Base-by-base conservation (phyloP, 202 grass and related monocot genomes). In the Brachypodium distachyon region DNA sequence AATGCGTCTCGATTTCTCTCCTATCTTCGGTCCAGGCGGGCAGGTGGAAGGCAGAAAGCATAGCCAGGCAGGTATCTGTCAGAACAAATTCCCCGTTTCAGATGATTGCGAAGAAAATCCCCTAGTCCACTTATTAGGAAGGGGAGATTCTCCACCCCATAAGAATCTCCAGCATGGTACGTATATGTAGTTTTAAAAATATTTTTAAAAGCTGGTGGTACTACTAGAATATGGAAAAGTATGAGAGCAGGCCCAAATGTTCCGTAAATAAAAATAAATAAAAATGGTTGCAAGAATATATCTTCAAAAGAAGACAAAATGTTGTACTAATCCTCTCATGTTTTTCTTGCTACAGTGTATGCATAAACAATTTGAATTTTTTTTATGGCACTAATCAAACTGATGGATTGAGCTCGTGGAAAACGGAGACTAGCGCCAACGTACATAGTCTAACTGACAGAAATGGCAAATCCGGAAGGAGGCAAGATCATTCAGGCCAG, bases 41-140 rank as follows among this genome's bases (percentile, higher is more conserved):
- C 65, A 82, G 57, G 50, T 72, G 84, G 28, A 78, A 48, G 64
- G 46, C 38, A 71, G 31, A 82, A 71, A 82, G 56, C 22, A 77
- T 12, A 22, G 25, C 66, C 66, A 12, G 1, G 25, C 27, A 17
- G 0, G 41, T 36, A 73, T 23, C 59, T 67, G 65, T 59, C 74
- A 42, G 85, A 78, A 83, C 42, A 87, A 67, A 82, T 83, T 87
- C 50, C 41, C 41, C 33, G n/a, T 23, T 77, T 74, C 49, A 78
- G 58, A 25, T 31, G 25, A 69, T 48, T 69, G 65, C 44, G 29
- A 26, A 69, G 9, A 69, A 47, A 69, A 69, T 69, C 65, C 41
- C 42, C 25, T 48, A 47, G 41, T n/a, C 65, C 65, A 69, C 65
- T 69, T 47, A 25, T 69, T 47, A 25, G 23, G 9, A 69, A 5